Base-by-base conservation (phyloP, 208 protist species). In the Leishmania amazonensis region DNA sequence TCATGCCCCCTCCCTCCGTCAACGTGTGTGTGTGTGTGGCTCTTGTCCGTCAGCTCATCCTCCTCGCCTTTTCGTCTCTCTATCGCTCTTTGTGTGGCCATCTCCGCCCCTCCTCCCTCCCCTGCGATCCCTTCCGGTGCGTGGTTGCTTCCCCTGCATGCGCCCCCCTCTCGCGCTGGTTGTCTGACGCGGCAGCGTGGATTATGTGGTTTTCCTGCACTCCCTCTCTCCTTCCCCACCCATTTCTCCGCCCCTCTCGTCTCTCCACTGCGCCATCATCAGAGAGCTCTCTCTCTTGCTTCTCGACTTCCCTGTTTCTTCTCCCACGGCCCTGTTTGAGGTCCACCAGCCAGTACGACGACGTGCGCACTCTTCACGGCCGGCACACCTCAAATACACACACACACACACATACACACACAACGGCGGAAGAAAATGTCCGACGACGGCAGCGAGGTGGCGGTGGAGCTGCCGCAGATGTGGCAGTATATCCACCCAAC, bases 401-500 rank as follows among this genome's bases (percentile, higher is more conserved):
- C 47, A 58, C 19, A 57, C 71, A 75, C 47, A 54, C 42, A 58
- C 76, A 49, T 6, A 75, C 78, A 71, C 78, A 76, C 49, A 31
- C 68, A 76, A 54, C 28, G 9, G 19, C 54, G 31, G 31, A 65
- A 31, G 35, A 35, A n/a, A 47, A 92, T 95, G 89, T 94, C 90
- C 6, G 90, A 92, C 82, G 86, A 87, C 76, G 91, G 85, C 40
- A 90, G 85, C 42, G 87, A 94, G 28, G 80, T 86, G 42, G 80
- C 76, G 13, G 81, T 88, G 85, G 89, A 94, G 86, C 84, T 95
- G 51, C 91, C 94, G 19, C 85, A 85, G 80, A 81, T 97, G 54
- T 97, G 94, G 94, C 89, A 95, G 85, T 92, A 89, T 75, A 90
- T 97, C 35, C 94, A 95, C 80, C 94, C 94, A 6, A 74, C 76